Evolutionary conservation across 176 grass and related monocot genomes (phyloP).

Genomic region (Bonia amplexicaulis): DNA sequence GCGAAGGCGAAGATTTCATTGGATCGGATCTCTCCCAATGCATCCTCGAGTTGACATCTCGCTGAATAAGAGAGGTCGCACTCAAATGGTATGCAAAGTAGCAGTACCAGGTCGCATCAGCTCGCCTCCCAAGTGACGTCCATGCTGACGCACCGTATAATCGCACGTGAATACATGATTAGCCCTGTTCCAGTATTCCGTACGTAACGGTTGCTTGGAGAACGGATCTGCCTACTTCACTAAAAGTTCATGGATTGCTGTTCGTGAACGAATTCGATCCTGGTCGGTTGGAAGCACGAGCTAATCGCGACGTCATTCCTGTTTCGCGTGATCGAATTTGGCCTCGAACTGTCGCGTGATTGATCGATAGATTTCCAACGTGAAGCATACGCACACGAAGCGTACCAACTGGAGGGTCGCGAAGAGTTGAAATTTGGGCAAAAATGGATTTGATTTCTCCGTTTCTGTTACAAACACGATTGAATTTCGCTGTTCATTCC

Average conservation of each 20-base stretch:
- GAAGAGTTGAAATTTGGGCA: neutral
- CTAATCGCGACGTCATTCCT: neutral
- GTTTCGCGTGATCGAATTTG: neutral
- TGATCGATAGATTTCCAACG: neutral
- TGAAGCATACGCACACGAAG: neutral
- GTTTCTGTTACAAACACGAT: neutral
- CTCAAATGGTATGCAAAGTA: neutral
- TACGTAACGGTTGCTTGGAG: neutral
- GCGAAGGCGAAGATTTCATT: neutral
- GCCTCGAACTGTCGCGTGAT: neutral
- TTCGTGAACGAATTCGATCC: neutral
- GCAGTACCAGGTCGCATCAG: neutral
- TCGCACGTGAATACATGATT: neutral
- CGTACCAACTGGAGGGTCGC: neutral
- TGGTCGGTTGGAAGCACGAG: neutral
- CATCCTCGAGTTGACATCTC: neutral
- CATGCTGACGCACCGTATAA: neutral
- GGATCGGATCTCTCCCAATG: neutral
- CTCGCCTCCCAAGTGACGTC: neutral
- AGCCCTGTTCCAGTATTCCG: neutral
- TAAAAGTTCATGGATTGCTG: neutral
- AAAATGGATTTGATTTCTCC: neutral
- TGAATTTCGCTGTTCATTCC: neutral
- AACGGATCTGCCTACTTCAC: constrained; percentile 20
- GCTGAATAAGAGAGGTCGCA: neutral